phyloP scores from a whole-genome alignment of 805 yeast species.

The Metschnikowia matae region DNA sequence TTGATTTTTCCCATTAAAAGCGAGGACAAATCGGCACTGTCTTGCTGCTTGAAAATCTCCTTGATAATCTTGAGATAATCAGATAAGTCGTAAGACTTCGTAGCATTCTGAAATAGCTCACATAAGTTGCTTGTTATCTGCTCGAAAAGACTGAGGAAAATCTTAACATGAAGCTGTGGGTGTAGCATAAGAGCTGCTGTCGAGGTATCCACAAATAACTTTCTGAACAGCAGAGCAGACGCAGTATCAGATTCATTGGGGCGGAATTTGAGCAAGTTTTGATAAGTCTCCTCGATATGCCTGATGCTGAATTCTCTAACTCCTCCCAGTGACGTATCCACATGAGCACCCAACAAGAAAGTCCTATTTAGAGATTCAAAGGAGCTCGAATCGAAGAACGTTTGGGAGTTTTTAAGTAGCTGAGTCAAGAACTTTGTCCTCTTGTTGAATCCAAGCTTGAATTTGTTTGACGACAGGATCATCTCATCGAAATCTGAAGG shows the following conservation, averaged over 20 bases:
- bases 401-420: slow-evolving; percentile 27
- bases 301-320: slow-evolving; percentile 26
- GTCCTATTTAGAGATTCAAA: slow-evolving; percentile 35
- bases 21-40: slow-evolving; percentile 19
- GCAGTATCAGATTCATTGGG: slow-evolving; percentile 9
- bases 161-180: slow-evolving; percentile 28
- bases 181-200: slow-evolving; percentile 34
- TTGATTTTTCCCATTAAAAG: slow-evolving; percentile 24
- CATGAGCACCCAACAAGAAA: slow-evolving; percentile 33
- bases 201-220: slow-evolving; percentile 19
- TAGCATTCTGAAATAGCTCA: neutral
- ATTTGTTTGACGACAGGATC: slow-evolving; percentile 26
- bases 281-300: slow-evolving; percentile 32
- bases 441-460: slow-evolving; percentile 33
- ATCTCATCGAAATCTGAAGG: slow-evolving; percentile 34
- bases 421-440: slow-evolving; percentile 29
- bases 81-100: slow-evolving; percentile 8
- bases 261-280: slow-evolving; percentile 17
- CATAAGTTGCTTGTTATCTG: slow-evolving; percentile 7
- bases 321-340: slow-evolving; percentile 16
- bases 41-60: slow-evolving; percentile 26
- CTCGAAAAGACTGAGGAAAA: slow-evolving; percentile 22
- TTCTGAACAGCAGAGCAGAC: slow-evolving; percentile 5
- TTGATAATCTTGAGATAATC: slow-evolving; percentile 28
- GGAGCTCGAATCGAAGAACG: slow-evolving; percentile 26